Evolutionary conservation across 768 basidiomycete species (phyloP).

Genomic region (Tylopilus felleus): DNA sequence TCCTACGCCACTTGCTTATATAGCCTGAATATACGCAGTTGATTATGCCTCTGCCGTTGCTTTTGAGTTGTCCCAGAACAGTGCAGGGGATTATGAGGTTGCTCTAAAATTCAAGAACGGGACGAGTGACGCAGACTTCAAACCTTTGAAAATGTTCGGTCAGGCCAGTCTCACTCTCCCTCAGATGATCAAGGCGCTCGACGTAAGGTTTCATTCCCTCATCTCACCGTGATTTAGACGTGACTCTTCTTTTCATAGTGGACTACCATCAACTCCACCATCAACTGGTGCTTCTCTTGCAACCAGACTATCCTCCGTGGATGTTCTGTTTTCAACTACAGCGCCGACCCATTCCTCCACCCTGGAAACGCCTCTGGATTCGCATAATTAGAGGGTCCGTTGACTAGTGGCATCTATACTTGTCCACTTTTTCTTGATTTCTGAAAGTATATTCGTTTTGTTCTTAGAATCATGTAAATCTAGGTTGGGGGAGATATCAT

Average conservation of each 20-base stretch:
- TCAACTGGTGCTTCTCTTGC: slow-evolving; percentile 34
- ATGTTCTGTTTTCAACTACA: slow-evolving; percentile 31
- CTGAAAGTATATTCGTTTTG: no score
- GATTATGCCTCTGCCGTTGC: slow-evolving; percentile 70
- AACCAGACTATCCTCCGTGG: slow-evolving; percentile 32
- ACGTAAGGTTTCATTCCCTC: slow-evolving; percentile 8
- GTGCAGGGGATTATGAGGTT: slow-evolving; percentile 67
- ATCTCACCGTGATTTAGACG: background rate
- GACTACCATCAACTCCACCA: slow-evolving; percentile 30
- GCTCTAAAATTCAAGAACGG: slow-evolving; percentile 85
- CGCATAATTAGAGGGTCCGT: background rate
- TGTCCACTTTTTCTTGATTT: background rate
- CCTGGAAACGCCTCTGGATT: background rate
- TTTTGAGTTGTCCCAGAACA: slow-evolving; percentile 62
- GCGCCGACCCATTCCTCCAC: slow-evolving; percentile 27
- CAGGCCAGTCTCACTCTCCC: slow-evolving; percentile 22
- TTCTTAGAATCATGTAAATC: background rate
- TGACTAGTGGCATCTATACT: no score
- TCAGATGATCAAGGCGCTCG: slow-evolving; percentile 15
- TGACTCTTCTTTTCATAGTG: slow-evolving; percentile 10
- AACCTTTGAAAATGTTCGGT: slow-evolving; percentile 67
- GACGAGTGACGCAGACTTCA: slow-evolving; percentile 50
- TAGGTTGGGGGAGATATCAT: background rate
- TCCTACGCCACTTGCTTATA: no score
- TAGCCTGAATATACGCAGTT: slow-evolving; percentile 46